phyloP scores from a whole-genome alignment of 1,284 basidiomycete genomes.

The Phylloporus sp. region DNA sequence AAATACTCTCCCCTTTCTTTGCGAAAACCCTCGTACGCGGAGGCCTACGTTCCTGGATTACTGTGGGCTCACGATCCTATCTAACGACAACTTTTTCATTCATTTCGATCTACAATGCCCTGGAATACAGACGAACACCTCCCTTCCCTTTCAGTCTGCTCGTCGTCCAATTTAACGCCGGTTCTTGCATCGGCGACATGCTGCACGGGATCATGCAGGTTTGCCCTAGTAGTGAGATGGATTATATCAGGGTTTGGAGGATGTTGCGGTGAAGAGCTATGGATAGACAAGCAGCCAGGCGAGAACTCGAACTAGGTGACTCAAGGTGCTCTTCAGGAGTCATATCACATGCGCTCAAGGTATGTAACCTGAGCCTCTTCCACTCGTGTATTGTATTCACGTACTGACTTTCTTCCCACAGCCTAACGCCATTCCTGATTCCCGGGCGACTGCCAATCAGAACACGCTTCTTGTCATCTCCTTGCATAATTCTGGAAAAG shows the following conservation, averaged over 20 bases:
- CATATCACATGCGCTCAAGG: conserved; percentile 72
- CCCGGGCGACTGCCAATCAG: conserved; percentile 53
- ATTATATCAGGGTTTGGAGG: conserved; percentile 59
- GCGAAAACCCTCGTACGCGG: conserved; percentile 46
- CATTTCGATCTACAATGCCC: conserved; percentile 85
- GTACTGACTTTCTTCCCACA: conserved; percentile 31
- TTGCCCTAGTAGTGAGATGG: conserved; percentile 67
- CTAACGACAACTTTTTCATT: conserved; percentile 69
- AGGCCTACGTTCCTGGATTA: conserved; percentile 37
- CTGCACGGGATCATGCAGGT: conserved; percentile 88
- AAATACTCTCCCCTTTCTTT: conserved; percentile 35
- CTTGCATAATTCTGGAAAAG: conserved; percentile 91
- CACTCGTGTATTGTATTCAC: background rate
- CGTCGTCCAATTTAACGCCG: conserved; percentile 60
- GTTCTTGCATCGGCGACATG: conserved; percentile 86
- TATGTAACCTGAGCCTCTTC: conserved; percentile 35
- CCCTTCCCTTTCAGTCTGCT: conserved; percentile 68
- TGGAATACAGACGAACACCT: conserved; percentile 83
- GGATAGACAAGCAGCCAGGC: conserved; percentile 62
- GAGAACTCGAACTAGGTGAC: conserved; percentile 64
- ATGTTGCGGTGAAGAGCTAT: conserved; percentile 53
- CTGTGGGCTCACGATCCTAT: conserved; percentile 62
- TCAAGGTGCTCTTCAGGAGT: conserved; percentile 64
- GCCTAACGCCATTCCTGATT: conserved; percentile 67
- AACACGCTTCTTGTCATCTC: conserved; percentile 71